A percentile compares a stretch with the other conserved stretches of the same genome.
Evolutionary conservation across 148 eudicot genomes (phyloP).

Genomic region (Amaranthus cruentus): DNA sequence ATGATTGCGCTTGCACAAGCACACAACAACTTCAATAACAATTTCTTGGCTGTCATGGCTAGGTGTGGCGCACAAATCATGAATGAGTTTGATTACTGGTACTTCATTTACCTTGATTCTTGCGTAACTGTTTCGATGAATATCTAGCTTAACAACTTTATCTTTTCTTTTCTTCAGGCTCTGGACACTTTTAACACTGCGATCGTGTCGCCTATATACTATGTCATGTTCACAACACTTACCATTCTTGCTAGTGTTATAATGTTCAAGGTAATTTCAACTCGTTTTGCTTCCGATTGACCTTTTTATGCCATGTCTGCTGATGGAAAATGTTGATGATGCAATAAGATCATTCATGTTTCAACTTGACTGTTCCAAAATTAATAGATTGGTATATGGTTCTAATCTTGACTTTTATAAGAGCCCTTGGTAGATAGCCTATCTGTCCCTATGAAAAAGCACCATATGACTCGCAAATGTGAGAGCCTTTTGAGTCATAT

Average conservation of each 20-base stretch:
- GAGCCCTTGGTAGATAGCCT: no score
- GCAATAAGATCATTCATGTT: background rate
- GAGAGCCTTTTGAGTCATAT: no score
- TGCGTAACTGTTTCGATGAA: background rate
- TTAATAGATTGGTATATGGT: no score
- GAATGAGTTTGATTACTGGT: no score
- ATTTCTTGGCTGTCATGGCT: no score
- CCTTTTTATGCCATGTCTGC: background rate
- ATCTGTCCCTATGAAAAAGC: no score
- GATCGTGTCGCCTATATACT: slow-evolving; percentile 61
- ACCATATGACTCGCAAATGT: no score
- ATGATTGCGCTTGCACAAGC: no score
- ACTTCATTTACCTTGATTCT: background rate
- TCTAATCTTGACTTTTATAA: no score
- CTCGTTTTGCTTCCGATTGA: background rate
- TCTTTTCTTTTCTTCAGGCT: slow-evolving; percentile 38
- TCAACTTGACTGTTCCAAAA: no score
- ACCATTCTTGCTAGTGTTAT: slow-evolving; percentile 60
- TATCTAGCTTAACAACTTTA: background rate
- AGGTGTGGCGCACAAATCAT: no score
- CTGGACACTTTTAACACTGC: slow-evolving; percentile 61
- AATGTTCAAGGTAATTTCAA: slow-evolving; percentile 54
- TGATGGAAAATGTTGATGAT: background rate
- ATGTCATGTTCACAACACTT: slow-evolving; percentile 64
- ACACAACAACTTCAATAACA: no score